Base-by-base conservation (phyloP, 116 monocot species). In the Trichopus zeylanicus region DNA sequence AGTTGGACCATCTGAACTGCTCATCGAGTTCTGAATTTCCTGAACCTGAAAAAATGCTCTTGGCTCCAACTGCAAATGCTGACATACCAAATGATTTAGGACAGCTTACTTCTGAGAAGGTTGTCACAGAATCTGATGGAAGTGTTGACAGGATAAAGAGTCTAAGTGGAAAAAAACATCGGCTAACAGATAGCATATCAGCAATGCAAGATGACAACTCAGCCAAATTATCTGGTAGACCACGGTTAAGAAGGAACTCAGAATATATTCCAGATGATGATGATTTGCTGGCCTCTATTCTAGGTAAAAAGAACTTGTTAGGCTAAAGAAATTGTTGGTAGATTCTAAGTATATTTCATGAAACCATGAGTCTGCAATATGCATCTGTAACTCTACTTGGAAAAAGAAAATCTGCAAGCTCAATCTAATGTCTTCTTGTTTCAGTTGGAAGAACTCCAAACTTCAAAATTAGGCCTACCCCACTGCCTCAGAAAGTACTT, bases 201-300 rank as follows among this genome's bases (percentile, higher is more conserved):
- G 29, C 15, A 32, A 42, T 75, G 25, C 73, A 86, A 59, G 79
- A 48, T 64, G 74, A 55, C 6, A 83, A 49, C 52, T 80, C 85
- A 48, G 69, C 59, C 29, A 81, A 80, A 58, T 24, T 71, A 9
- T 72, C 80, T 49, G 73, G 74, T 22, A 62, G 64, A 63, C 63
- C 80, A 18, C 66, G 76, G 57, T 59, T 63, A n/a, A 86, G 63
- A 76, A 86, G 61, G 39, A 81, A 64, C 39, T 51, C 21, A 19
- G 70, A 82, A n/a, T 63, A 60, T 70, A 57, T 92, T 64, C 76
- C 77, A 52, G 60, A 80, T 68, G 92, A 99, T 67, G 85, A 99
- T 83, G 92, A 94, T 83, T 61, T 89, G 56, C 57, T 99, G 65
- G 79, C 86, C n/a, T 92, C 99, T 34, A 92, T 99, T 64, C 72